Base-by-base conservation (phyloP, 352 stramenopile genomes). In the Albugo candida region DNA sequence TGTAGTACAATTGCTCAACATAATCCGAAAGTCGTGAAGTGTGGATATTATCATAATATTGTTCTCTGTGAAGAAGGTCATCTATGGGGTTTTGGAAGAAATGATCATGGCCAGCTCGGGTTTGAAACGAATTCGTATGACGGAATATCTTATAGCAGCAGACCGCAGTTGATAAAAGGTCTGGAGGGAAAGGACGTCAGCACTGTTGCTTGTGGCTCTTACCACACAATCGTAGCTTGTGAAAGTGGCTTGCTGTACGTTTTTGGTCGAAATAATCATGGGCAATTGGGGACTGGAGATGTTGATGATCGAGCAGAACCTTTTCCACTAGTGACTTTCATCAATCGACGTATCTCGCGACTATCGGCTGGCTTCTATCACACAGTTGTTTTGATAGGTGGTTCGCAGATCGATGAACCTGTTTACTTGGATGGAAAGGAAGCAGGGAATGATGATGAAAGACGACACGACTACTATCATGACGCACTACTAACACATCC, bases 211-310 rank as follows among this genome's bases (percentile, higher is more conserved):
- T 93, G 84, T 45, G 87, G 87, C 0, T 96, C 84, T 45, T 96
- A 96, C 48, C 87, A 96, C 51, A 91, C 80, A 0, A 54, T 96
- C 6, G 65, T 77, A 17, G 79, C 94, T 0, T 89, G 69, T 3
- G 73, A 93, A 11, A 93, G 80, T n/a, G 81, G 83, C 11, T 63
- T 94, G 35, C 50, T 96, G 34, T 96, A 87, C 51, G 87, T 96
- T 0, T 96, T 94, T 60, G 86, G 86, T 5, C 60, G 84, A n/a
- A 96, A 96, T 50, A 95, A 96, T 45, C 86, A 96, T 40, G 88
- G 88, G 0, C 87, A 97, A 58, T 55, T 97, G 1, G 87, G 84
- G 6, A 95, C 81, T 0, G 84, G 84, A 0, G 87, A 96, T 47
- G 86, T 76, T 0, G 86, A 64, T 18, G 87, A 96, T 54, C 73